A percentile compares a stretch with the other conserved stretches of the same genome.
Evolutionary conservation across 2,329 filamentous ascomycete species (phyloP).

Genomic region (Penicillium sp.): DNA sequence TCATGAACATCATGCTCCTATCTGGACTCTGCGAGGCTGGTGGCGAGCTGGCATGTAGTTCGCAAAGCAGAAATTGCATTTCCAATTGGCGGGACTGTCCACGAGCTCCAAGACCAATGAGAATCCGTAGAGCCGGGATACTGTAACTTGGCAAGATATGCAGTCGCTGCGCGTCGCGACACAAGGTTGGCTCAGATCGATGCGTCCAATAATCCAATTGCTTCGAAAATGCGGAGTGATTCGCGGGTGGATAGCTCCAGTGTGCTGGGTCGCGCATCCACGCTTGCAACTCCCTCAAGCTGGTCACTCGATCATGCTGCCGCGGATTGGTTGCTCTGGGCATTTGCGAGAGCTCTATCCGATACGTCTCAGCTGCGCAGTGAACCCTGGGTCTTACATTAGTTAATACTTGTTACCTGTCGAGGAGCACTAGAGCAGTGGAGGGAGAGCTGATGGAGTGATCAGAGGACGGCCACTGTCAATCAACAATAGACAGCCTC

Average conservation of each 20-base stretch:
- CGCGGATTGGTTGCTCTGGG: neutral
- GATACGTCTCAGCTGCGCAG: neutral
- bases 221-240: conserved; percentile 20
- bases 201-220: conserved; percentile 11
- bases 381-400: neutral
- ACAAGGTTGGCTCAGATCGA: neutral
- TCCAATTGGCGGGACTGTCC: neutral
- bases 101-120: neutral
- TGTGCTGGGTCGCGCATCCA: neutral
- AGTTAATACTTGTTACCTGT: neutral
- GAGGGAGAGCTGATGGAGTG: neutral
- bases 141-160: neutral
- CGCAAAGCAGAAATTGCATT: neutral
- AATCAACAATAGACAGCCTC: neutral
- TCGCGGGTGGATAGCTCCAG: conserved; percentile 15
- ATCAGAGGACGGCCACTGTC: neutral
- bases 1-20: too few relatives aligned
- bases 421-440: neutral
- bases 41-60: conserved; percentile 3
- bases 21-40: neutral
- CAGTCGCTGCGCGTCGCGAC: neutral
- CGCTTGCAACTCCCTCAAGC: neutral
- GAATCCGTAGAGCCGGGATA: neutral
- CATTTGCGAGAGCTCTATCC: neutral
- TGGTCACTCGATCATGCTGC: neutral